phyloP scores from a whole-genome alignment of 2,329 filamentous ascomycete genomes.

The Fusarium sp. region DNA sequence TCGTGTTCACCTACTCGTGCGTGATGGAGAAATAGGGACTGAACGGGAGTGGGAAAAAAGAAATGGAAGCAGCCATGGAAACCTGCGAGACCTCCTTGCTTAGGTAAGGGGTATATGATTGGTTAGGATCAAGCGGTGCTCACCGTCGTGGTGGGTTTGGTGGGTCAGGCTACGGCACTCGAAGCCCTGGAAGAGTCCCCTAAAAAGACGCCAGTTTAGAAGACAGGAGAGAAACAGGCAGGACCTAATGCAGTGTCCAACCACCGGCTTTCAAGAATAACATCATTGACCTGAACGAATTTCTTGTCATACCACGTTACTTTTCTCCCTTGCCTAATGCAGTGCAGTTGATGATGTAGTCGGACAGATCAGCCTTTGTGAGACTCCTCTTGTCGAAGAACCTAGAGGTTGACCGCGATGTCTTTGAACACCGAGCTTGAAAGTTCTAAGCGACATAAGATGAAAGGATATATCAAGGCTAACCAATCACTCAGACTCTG shows the following conservation, averaged over 20 bases:
- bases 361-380: neutral
- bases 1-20: constrained; percentile 45
- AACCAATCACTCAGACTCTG: neutral
- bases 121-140: constrained; percentile 1
- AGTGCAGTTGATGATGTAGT: neutral
- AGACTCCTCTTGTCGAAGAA: neutral
- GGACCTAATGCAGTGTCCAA: constrained; percentile 16
- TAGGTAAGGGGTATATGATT: constrained; percentile 38
- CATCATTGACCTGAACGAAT: constrained; percentile 10
- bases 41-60: constrained; percentile 39
- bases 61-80: constrained; percentile 44
- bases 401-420: neutral
- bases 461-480: neutral
- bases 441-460: neutral
- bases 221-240: constrained; percentile 9
- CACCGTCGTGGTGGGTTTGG: constrained; percentile 25
- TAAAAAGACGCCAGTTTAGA: constrained; percentile 27
- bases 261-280: constrained; percentile 27
- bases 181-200: constrained; percentile 24
- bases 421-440: neutral
- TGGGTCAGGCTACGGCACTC: constrained; percentile 20
- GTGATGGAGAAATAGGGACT: constrained; percentile 36
- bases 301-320: constrained; percentile 14
- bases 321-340: neutral
- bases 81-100: constrained; percentile 28